A percentile compares a stretch with the other conserved stretches of the same genome.
Evolutionary conservation across 2,329 filamentous ascomycete genomes (phyloP).

Genomic region (Salinomyces thailandicus): DNA sequence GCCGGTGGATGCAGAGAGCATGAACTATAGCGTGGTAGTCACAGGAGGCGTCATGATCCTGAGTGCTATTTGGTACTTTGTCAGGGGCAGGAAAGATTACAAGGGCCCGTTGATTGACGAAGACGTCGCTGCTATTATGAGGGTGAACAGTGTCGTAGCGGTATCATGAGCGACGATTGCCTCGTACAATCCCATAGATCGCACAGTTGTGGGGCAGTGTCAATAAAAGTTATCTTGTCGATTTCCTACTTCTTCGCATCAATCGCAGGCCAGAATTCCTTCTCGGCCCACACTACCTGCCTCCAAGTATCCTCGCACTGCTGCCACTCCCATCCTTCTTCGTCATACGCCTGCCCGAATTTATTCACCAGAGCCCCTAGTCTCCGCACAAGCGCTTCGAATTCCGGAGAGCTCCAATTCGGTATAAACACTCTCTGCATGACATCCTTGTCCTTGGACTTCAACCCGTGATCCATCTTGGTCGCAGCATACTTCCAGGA

Average conservation of each 20-base stretch:
- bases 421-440: constrained; percentile 40
- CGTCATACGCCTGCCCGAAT: constrained; percentile 31
- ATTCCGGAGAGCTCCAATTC: constrained; percentile 40
- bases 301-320: constrained; percentile 39
- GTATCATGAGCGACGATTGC: no score
- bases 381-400: constrained; percentile 38
- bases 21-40: constrained; percentile 36
- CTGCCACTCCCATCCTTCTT: constrained; percentile 36
- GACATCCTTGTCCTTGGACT: constrained; percentile 31
- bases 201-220: constrained; percentile 13
- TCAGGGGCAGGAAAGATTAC: constrained; percentile 28
- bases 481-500: constrained; percentile 37
- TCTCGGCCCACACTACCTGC: constrained; percentile 39
- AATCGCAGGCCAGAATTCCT: constrained; percentile 36
- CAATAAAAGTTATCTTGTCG: neutral
- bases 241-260: neutral
- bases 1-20: constrained; percentile 23
- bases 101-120: constrained; percentile 29
- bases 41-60: constrained; percentile 30
- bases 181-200: no score
- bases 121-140: constrained; percentile 22
- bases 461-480: constrained; percentile 16
- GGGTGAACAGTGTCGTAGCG: constrained; percentile 14
- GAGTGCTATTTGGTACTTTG: constrained; percentile 27
- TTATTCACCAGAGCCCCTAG: constrained; percentile 38